phyloP scores from a whole-genome alignment of 768 basidiomycete species.

The Lentinula guzmanii region DNA sequence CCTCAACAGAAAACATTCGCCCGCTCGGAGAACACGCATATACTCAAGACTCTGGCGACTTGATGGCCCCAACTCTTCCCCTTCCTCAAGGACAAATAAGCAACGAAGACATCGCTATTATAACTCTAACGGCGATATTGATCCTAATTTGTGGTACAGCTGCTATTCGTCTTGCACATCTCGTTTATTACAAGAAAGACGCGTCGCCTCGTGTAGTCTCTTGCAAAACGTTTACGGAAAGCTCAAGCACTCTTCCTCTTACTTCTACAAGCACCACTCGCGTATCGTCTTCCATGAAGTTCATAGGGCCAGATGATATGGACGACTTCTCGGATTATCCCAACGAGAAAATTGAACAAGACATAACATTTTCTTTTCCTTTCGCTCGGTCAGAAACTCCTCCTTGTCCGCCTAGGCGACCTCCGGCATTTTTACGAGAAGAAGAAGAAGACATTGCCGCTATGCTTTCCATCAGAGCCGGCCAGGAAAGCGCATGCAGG shows the following conservation, averaged over 20 bases:
- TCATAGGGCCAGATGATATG: not conserved
- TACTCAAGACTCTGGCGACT: not conserved
- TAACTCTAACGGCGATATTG: not conserved
- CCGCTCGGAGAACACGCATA: not conserved
- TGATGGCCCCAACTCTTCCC: not conserved
- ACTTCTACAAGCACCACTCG: not conserved
- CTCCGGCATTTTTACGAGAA: not conserved
- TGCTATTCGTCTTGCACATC: not conserved
- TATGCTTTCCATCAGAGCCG: constrained; percentile 19
- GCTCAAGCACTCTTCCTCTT: constrained; percentile 2
- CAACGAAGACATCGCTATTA: not conserved
- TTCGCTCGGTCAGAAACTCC: not conserved
- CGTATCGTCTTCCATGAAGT: not conserved
- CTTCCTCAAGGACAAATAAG: constrained; percentile 1
- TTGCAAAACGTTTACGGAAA: not conserved
- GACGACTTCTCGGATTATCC: not conserved
- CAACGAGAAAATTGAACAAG: not conserved
- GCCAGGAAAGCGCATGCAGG: constrained; percentile 16
- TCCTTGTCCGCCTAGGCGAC: not conserved
- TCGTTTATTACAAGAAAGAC: not conserved
- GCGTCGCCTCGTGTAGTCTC: not conserved
- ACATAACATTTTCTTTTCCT: constrained; percentile 2
- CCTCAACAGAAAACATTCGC: not conserved
- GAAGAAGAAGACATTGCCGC: constrained; percentile 14
- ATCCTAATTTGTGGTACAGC: not conserved